Evolutionary conservation across 1,139 yeast genomes (phyloP).

Genomic region (Saccharomyces hybrid): DNA sequence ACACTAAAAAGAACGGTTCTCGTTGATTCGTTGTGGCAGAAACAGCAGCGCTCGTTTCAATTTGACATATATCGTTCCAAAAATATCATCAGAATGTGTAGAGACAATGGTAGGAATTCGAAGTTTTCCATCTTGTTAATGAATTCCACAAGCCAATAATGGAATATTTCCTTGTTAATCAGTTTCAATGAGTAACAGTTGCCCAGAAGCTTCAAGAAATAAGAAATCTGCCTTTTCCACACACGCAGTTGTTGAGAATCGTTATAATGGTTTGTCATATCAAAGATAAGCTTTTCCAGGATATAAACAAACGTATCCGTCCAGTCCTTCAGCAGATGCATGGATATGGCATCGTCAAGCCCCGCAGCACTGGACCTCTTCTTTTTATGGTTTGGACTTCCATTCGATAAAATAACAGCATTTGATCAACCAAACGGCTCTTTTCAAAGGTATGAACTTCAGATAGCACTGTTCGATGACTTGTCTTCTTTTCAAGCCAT

Average conservation of each 20-base stretch:
- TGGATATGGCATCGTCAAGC: constrained; percentile 35
- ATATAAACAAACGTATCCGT: constrained; percentile 40
- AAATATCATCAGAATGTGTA: constrained; percentile 55
- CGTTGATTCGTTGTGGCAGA: constrained; percentile 5
- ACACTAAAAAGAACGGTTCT: constrained; percentile 38
- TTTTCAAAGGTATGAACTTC: constrained; percentile 58
- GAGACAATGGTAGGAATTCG: constrained; percentile 44
- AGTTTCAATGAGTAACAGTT: constrained; percentile 62
- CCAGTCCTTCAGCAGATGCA: constrained; percentile 79
- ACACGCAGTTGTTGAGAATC: constrained; percentile 27
- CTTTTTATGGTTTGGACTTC: constrained; percentile 45
- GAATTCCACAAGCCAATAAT: constrained; percentile 55
- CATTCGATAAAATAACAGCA: constrained; percentile 82
- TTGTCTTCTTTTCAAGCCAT: constrained; percentile 70
- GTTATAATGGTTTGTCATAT: constrained; percentile 28
- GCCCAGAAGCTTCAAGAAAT: constrained; percentile 51
- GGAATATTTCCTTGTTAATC: constrained; percentile 53
- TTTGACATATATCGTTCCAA: constrained; percentile 53
- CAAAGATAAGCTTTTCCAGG: constrained; percentile 26
- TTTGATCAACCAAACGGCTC: constrained; percentile 87
- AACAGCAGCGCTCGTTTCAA: constrained; percentile 1
- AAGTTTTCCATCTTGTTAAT: constrained; percentile 42
- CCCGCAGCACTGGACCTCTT: constrained; percentile 17
- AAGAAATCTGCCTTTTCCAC: constrained; percentile 51
- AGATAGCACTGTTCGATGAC: constrained; percentile 64